A percentile compares a stretch with the other conserved stretches of the same genome.
These are phyloP conservation scores for Knufia petricola DNA, from an alignment of 2,329 filamentous ascomycete species.

Conservation along the genomic window DNA sequence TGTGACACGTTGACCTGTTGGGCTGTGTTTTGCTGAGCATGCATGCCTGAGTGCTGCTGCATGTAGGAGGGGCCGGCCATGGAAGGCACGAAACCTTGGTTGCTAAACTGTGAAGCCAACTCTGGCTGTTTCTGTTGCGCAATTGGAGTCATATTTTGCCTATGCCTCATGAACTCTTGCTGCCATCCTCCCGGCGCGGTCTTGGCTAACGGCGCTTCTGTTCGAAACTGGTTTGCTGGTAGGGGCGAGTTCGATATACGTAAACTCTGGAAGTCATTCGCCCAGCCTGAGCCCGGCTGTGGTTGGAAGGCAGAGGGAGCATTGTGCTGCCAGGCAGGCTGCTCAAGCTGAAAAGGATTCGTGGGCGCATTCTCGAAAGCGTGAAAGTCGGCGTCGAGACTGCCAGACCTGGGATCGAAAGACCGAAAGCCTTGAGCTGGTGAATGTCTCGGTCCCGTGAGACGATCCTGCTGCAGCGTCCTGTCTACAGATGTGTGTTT, in stretches of 20 bases:
- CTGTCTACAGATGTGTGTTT: constrained; percentile 60
- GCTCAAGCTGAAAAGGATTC: constrained; percentile 25
- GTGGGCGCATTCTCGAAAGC: constrained; percentile 52
- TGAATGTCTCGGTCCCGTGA: constrained; percentile 43
- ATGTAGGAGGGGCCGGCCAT: neutral
- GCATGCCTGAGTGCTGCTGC: constrained; percentile 12
- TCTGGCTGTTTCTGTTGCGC: constrained; percentile 10
- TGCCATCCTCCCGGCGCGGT: constrained; percentile 44
- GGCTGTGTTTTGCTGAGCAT: constrained; percentile 12
- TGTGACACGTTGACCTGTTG: constrained; percentile 6
- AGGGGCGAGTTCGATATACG: constrained; percentile 37
- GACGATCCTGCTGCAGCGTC: constrained; percentile 62
- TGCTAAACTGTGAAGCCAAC: neutral
- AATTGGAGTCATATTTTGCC: constrained; percentile 23
- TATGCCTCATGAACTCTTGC: constrained; percentile 47
- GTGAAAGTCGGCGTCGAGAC: constrained; percentile 58
- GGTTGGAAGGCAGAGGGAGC: constrained; percentile 7
- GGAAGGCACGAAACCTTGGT: constrained; percentile 1
- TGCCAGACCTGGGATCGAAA: constrained; percentile 42
- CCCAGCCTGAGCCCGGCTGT: constrained; percentile 30
- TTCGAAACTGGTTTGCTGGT: constrained; percentile 39
- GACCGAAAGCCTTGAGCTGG: constrained; percentile 54
- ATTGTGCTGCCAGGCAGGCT: constrained; percentile 26
- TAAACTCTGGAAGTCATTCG: constrained; percentile 39
- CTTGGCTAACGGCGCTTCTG: constrained; percentile 28